Evolutionary conservation across 805 yeast genomes (phyloP), one percentile per base, ranked within the genome.

Genomic region (Teunomyces gatunensis): DNA sequence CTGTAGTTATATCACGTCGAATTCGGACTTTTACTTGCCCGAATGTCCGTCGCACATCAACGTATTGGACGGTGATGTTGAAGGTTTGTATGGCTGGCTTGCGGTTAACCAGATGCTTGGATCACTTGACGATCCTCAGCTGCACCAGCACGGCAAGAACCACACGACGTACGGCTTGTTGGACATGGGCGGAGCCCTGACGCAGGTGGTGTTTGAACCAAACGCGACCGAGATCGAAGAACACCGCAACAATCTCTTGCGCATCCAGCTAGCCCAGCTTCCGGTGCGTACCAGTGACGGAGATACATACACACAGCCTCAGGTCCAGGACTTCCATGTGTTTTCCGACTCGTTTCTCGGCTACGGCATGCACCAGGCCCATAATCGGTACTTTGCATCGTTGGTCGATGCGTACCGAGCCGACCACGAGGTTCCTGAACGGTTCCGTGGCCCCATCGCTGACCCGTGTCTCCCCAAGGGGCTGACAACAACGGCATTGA

Each of bases 41-140:
- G 86, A 83, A 54, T 85, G 89, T 61, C 56, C 61, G 2, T 62
- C 79, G 2, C 89, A 84, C 58, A 67, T 84, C 17, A 79, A 79
- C 51, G 72, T 81, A 10, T 76, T 85, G 6, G 81, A 80, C 48
- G 89, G 89, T 0, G 85, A 83, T 50, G 63, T 73, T 3, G 89
- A 85, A 59, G 89, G 89, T 0, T 51, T 84, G 10, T 81, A 81
- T 54, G 83, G 85, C 1, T 85, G 89, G 89, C 63, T 84, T 6
- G 76, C 86, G 0, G 60, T 83, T 21, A 85, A 84, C 57, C 81
- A 80, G 44, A 58, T 81, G 51, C 68, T 77, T 25, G 80, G 80
- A 1, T 58, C 79, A 0, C 64, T 80, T 30, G 71, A 67, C 33
- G 45, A 59, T n/a, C 72, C 73, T 1, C 55, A 52, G 9, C 53